Evolutionary conservation across 1,139 yeast genomes (phyloP), one percentile per base, ranked within the genome.

Genomic region (Spathaspora sp.): DNA sequence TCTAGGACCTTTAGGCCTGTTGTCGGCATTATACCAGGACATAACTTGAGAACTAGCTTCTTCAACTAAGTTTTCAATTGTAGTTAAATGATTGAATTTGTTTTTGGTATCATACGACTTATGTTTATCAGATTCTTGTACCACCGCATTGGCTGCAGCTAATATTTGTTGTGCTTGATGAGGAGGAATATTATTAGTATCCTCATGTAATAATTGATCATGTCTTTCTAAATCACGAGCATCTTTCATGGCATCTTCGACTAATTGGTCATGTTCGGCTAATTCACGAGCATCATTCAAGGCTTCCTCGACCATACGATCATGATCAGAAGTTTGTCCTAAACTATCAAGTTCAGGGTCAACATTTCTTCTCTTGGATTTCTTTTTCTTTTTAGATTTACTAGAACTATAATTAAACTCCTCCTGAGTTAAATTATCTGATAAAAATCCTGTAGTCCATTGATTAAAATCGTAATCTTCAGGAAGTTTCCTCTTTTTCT

Each of bases 231-330:
- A 68, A 43, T 82, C 81, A 45, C 84, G 71, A 0, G 88, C 86
- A 56, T 83, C 45, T 84, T 71, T 0, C 31, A 27, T 27, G 6
- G 88, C 86, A 56, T 83, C 87, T 51, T 82, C 67, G 39, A 84
- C 81, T 7, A 83, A 37, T 23, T 42, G 40, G 26, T 42, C 44
- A 15, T 47, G 46, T 41, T 81, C 78, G 2, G 86, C 84, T 48
- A 84, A 68, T 45, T 82, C 81, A 46, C 84, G 70, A 0, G 88
- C 86, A 55, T 83, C 87, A 51, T 82, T 67, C 39, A 85, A 81
- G 2, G 87, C 88, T 41, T 84, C 87, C 51, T 82, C 80, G 5
- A 83, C 88, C 45, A 84, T 64, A 52, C 78, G 84, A 50, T 80
- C 86, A 53, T 81, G 85, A 41, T 76, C 81, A 9, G 67, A 53